These are phyloP conservation scores for Hymenoscyphus linearis DNA, from an alignment of 2,329 filamentous ascomycete genomes.

Conservation along the genomic window DNA sequence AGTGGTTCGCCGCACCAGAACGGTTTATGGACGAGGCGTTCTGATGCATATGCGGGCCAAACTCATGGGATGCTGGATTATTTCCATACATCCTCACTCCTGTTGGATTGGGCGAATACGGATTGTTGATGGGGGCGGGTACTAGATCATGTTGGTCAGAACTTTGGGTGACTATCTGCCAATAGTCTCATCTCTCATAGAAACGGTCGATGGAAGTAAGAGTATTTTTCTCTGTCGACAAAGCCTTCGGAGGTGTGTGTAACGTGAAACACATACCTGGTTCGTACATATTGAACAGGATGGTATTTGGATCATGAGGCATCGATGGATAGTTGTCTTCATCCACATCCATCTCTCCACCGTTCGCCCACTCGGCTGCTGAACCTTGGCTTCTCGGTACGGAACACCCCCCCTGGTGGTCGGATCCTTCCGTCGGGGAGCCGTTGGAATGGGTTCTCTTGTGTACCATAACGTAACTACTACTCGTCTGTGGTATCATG, in stretches of 20 bases:
- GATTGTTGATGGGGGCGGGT: constrained; percentile 3
- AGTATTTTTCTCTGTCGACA: neutral
- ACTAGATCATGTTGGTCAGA: constrained; percentile 3
- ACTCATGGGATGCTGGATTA: constrained; percentile 6
- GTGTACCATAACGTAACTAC: constrained; percentile 12
- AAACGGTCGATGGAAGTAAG: neutral
- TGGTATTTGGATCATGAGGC: constrained; percentile 9
- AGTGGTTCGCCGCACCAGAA: neutral
- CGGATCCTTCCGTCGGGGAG: constrained; percentile 6
- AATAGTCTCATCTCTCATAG: neutral
- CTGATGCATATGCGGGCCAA: constrained; percentile 8
- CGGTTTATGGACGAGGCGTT: neutral
- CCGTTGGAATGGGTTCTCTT: constrained; percentile 9
- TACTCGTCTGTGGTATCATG: constrained; percentile 3
- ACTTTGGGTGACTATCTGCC: neutral
- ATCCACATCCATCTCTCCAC: constrained; percentile 11
- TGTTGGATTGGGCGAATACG: constrained; percentile 7
- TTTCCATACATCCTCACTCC: constrained; percentile 1
- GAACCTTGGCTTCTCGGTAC: constrained; percentile 10
- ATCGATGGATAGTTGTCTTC: constrained; percentile 7
- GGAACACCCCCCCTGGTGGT: constrained; percentile 6
- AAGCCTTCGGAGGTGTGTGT: neutral
- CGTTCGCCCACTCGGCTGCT: constrained; percentile 8
- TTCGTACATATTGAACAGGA: constrained; percentile 9
- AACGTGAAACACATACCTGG: constrained; percentile 3